phyloP scores from a whole-genome alignment of 306 rosid genomes.

The Pyrus pyrifolia region DNA sequence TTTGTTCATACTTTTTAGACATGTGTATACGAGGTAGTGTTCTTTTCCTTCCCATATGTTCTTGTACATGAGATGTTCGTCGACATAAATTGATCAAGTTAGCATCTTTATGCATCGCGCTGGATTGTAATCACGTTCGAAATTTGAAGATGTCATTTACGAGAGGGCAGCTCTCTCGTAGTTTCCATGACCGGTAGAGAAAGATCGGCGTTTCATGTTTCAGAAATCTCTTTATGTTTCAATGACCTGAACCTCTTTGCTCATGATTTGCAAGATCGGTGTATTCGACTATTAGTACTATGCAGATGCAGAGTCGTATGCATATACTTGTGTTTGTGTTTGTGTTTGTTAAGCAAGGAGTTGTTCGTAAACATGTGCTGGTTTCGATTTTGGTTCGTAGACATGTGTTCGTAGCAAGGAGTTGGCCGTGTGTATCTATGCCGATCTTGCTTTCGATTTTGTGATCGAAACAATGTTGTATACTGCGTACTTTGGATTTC shows the following conservation, averaged over 20 bases:
- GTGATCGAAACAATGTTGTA: background rate
- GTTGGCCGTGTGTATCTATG: background rate
- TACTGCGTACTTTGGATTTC: background rate
- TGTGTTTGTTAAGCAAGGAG: background rate
- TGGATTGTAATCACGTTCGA: background rate
- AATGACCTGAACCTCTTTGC: background rate
- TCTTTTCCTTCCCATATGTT: background rate
- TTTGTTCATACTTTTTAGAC: background rate
- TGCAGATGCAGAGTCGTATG: background rate
- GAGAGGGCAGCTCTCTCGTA: background rate
- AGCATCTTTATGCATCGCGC: background rate
- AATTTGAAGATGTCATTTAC: background rate
- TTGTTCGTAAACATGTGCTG: background rate
- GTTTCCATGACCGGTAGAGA: background rate
- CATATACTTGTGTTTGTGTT: background rate
- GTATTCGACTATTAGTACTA: background rate
- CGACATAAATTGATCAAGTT: background rate
- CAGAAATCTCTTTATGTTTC: background rate
- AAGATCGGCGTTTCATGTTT: background rate
- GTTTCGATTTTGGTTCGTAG: too few species aligned
- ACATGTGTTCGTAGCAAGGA: too few species aligned
- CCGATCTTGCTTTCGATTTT: background rate
- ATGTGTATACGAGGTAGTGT: conserved; percentile 9
- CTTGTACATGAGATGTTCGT: background rate
- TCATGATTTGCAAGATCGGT: background rate